Conservation (phyloP, 75 land plant species). For the Selaginella tamariscina region DNA sequence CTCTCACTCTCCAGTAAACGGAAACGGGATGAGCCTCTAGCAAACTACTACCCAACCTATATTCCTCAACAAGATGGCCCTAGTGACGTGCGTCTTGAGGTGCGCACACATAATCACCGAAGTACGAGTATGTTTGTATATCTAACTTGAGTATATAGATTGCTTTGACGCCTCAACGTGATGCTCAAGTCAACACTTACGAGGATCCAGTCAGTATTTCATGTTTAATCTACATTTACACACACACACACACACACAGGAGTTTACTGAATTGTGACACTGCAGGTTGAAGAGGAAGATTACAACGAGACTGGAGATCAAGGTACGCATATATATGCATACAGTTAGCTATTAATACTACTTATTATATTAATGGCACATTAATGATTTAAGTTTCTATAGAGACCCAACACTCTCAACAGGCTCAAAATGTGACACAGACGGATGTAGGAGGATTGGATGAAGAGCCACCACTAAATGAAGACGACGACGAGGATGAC, state of each 20-base stretch:
- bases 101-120: too few relatives aligned
- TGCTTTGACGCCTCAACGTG: too few relatives aligned
- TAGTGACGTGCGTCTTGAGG: too few relatives aligned
- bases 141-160: too few relatives aligned
- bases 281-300: conserved; percentile 12
- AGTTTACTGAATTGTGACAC: too few relatives aligned
- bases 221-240: too few relatives aligned
- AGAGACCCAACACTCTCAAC: not conserved
- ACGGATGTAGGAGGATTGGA: not conserved
- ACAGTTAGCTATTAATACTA: not conserved
- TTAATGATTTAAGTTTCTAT: not conserved
- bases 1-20: not conserved
- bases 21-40: not conserved
- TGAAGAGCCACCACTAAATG: conserved; percentile 15
- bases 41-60: not conserved
- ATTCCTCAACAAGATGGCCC: conserved; percentile 11
- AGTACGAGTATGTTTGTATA: too few relatives aligned
- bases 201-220: too few relatives aligned
- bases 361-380: not conserved
- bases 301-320: conserved; percentile 12
- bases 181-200: too few relatives aligned
- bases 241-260: too few relatives aligned
- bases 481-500: conserved; percentile 14
- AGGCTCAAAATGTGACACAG: not conserved
- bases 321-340: not conserved